Conservation (phyloP, 1,284 basidiomycete genomes). For the Termitomyces sp. region DNA sequence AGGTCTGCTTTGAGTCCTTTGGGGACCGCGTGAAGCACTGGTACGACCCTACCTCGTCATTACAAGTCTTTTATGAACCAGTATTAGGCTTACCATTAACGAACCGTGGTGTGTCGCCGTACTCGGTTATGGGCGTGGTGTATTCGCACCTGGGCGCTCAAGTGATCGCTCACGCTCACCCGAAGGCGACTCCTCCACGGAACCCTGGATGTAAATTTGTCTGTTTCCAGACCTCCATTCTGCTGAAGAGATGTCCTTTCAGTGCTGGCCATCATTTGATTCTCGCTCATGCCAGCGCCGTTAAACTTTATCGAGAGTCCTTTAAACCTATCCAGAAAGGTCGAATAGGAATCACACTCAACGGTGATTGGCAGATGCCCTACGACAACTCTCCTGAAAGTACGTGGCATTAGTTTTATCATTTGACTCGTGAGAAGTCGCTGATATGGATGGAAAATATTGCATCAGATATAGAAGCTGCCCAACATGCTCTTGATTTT, state of each 20-base stretch:
- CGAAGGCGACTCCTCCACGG: conserved; percentile 62
- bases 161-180: conserved; percentile 56
- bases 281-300: conserved; percentile 64
- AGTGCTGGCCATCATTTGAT: conserved; percentile 68
- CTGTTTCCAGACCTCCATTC: neutral
- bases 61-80: conserved; percentile 6
- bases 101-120: conserved; percentile 75
- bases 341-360: conserved; percentile 72
- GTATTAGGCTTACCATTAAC: conserved; percentile 60
- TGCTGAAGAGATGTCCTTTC: neutral
- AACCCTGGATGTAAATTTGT: conserved; percentile 63
- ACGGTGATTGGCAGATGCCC: conserved; percentile 75
- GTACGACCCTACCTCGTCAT: conserved; percentile 28
- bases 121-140: conserved; percentile 64
- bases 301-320: conserved; percentile 60
- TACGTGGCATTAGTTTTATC: conserved; percentile 19
- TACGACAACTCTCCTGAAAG: conserved; percentile 67
- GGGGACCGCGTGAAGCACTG: conserved; percentile 80
- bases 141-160: conserved; percentile 67
- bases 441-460: conserved; percentile 1
- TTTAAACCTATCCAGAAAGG: conserved; percentile 62
- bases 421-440: neutral
- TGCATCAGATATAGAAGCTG: conserved; percentile 55
- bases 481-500: conserved; percentile 68
- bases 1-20: conserved; percentile 71